Evolutionary conservation across 257 asterid genomes (phyloP).

Genomic region (Solanum pinnatisectum): DNA sequence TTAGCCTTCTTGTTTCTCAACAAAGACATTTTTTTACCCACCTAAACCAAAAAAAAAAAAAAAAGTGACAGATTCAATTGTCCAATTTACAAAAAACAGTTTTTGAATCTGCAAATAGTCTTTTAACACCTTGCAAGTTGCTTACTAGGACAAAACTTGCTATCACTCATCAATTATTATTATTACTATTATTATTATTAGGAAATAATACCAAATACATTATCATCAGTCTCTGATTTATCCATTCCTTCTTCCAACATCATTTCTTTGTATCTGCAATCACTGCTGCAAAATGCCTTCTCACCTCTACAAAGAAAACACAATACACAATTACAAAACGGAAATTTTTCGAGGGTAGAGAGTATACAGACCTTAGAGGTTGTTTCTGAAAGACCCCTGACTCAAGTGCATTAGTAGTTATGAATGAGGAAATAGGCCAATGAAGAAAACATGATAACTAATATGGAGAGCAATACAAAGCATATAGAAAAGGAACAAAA

Average conservation of each 20-base stretch:
- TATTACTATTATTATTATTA: background rate
- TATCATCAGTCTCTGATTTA: slow-evolving; percentile 21
- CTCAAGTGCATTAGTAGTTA: background rate
- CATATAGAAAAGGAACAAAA: background rate
- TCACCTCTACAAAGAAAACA: slow-evolving; percentile 44
- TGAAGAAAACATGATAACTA: background rate
- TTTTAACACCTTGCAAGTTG: background rate
- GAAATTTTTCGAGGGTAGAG: background rate
- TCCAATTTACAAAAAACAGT: slow-evolving; percentile 4
- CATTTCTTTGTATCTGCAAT: slow-evolving; percentile 52
- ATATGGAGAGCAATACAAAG: background rate
- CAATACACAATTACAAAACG: background rate
- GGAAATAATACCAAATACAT: slow-evolving; percentile 11
- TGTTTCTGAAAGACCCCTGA: fast-evolving
- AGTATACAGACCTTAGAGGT: background rate
- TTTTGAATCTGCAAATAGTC: background rate
- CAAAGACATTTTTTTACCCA: background rate
- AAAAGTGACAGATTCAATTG: background rate
- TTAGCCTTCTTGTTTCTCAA: background rate
- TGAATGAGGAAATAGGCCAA: background rate
- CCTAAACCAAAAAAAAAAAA: background rate
- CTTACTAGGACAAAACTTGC: background rate
- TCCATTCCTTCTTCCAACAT: slow-evolving; percentile 35
- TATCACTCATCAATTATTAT: background rate
- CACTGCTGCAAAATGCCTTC: slow-evolving; percentile 71